phyloP scores from a whole-genome alignment of 2,329 filamentous ascomycete genomes.

The Alternaria atra region DNA sequence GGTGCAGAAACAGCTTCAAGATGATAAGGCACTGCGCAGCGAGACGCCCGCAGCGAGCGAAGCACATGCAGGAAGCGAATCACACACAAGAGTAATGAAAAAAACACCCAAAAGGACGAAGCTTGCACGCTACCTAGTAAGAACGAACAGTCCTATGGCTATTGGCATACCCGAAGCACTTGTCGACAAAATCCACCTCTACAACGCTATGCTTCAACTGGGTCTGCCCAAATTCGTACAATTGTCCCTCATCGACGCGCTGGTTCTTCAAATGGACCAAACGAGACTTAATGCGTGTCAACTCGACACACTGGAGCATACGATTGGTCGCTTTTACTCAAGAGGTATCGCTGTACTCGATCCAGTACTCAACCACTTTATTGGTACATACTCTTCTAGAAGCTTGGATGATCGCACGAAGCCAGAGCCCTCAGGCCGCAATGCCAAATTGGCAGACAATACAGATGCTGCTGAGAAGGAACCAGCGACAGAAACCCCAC shows the following conservation, averaged over 20 bases:
- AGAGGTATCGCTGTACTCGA: slow-evolving; percentile 26
- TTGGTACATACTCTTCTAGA: slow-evolving; percentile 25
- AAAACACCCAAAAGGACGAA: neutral
- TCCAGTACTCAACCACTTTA: slow-evolving; percentile 28
- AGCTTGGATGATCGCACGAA: slow-evolving; percentile 13
- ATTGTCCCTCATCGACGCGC: slow-evolving; percentile 19
- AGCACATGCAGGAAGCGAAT: neutral
- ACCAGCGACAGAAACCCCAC: neutral
- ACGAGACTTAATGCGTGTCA: slow-evolving; percentile 15
- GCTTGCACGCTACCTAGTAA: neutral
- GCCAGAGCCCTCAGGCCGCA: neutral
- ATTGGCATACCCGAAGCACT: slow-evolving; percentile 17
- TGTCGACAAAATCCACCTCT: slow-evolving; percentile 29
- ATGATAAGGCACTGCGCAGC: neutral
- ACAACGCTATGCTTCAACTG: slow-evolving; percentile 33
- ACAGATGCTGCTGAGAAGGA: neutral
- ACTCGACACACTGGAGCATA: slow-evolving; percentile 28
- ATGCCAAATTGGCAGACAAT: neutral
- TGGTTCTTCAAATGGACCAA: slow-evolving; percentile 27
- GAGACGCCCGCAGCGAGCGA: neutral
- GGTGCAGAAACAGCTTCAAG: slow-evolving; percentile 4
- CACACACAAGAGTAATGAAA: neutral
- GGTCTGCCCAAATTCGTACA: slow-evolving; percentile 21
- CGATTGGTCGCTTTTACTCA: slow-evolving; percentile 26
- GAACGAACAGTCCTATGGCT: neutral